Evolutionary conservation across 495 filamentous ascomycete species (phyloP), one percentile per base, ranked within the genome.

Genomic region (Trichoderma gamsii): DNA sequence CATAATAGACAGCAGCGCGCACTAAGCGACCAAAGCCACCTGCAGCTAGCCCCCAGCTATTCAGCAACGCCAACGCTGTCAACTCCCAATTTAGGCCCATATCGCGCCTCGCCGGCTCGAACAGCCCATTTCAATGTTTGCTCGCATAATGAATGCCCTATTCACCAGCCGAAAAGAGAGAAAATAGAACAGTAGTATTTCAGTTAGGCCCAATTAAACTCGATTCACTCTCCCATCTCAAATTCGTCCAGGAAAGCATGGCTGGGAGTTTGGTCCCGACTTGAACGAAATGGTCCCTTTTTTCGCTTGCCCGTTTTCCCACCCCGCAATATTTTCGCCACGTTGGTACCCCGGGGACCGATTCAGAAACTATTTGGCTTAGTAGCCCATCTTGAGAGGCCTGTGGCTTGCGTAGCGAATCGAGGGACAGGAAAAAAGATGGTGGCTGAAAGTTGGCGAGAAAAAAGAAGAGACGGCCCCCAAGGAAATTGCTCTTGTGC

Each of bases 321-420:
- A 46, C 43, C 43, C 43, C 43, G 43, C 43, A 46, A 16, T 46
- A 16, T 46, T 46, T 46, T 46, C 43, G 43, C 43, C 43, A 46
- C 43, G 43, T 46, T 46, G 5, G 43, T 46, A 7, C 43, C 29
- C 1, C 29, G 29, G 35, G 35, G 35, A 38, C 35, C 4, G 35
- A 38, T 38, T 46, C 43, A 46, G n/a, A 46, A 46, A 46, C 43
- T 46, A 46, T 46, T 46, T 46, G 43, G 43, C 43, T 46, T 46
- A 46, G 43, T 18, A 11, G 12, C 43, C 43, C 18, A 46, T 46
- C 43, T 15, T 3, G 43, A 46, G 43, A 46, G 43, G 4, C 18
- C 0, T 46, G 43, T 46, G 43, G 43, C 43, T 46, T 46, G 43
- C 43, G 43, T 46, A 46, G 43, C 12, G 13, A 46, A 18, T 38